phyloP scores from a whole-genome alignment of 768 basidiomycete genomes.

The Terana coerulea region DNA sequence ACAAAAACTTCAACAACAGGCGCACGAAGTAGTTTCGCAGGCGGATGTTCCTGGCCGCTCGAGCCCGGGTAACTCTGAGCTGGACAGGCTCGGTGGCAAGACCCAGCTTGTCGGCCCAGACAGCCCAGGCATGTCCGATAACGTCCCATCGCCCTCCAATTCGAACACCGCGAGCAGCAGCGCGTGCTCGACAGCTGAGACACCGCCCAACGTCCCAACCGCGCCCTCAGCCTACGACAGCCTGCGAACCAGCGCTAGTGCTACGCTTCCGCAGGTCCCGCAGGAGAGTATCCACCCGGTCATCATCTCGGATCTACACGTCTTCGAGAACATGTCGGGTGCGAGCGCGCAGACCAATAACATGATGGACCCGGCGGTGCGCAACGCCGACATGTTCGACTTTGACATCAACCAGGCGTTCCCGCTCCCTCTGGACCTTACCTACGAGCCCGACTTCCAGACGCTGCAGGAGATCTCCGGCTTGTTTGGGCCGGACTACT shows the following conservation, averaged over 20 bases:
- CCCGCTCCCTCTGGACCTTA: conserved; percentile 15
- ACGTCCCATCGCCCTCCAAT: neutral
- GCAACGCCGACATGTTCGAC: conserved; percentile 17
- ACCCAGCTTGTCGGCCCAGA: conserved; percentile 21
- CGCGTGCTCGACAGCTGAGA: neutral
- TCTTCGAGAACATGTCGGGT: conserved; percentile 26
- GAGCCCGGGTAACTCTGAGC: conserved; percentile 20
- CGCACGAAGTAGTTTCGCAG: conserved; percentile 25
- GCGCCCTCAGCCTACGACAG: neutral
- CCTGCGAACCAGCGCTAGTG: too few species aligned
- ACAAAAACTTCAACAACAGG: conserved; percentile 27
- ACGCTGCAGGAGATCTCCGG: conserved; percentile 1
- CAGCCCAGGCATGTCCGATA: neutral
- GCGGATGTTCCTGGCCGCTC: conserved; percentile 9
- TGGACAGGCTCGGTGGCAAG: conserved; percentile 32
- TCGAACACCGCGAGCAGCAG: neutral
- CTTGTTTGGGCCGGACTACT: conserved; percentile 1
- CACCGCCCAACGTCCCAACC: conserved; percentile 3
- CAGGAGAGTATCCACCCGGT: conserved; percentile 40
- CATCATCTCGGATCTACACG: conserved; percentile 51
- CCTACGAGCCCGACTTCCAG: conserved; percentile 3
- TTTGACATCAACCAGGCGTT: conserved; percentile 29
- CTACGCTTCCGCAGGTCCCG: neutral
- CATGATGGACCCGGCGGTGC: neutral
- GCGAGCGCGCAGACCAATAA: neutral